These are phyloP conservation scores for Halophytophthora polymorphica DNA, from an alignment of 352 stramenopile genomes.

Conservation along the genomic window DNA sequence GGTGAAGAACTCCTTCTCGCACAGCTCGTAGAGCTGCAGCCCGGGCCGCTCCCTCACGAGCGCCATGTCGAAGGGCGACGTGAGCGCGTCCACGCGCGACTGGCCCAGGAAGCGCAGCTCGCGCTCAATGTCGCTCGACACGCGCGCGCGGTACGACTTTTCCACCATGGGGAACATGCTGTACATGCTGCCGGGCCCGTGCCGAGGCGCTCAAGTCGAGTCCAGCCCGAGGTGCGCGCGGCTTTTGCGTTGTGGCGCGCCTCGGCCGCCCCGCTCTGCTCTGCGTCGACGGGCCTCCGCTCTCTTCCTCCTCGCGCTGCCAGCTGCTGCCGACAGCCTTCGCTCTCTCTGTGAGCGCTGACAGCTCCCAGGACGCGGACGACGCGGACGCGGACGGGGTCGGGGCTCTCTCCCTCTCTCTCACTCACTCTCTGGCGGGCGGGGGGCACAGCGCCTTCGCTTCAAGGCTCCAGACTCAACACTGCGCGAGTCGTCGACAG, in stretches of 20 bases:
- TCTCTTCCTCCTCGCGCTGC: background rate
- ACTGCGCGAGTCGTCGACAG: too few species aligned
- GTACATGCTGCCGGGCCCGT: slow-evolving; percentile 26
- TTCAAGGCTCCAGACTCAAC: too few species aligned
- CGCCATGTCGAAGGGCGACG: slow-evolving; percentile 76
- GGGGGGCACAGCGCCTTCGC: too few species aligned
- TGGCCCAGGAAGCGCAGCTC: slow-evolving; percentile 82
- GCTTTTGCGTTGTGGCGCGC: background rate
- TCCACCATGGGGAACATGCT: slow-evolving; percentile 86
- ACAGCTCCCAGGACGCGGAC: too few species aligned
- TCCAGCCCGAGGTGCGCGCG: background rate
- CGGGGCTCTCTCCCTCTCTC: too few species aligned
- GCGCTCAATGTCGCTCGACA: slow-evolving; percentile 81
- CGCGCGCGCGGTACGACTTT: slow-evolving; percentile 75
- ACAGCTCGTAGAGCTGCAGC: slow-evolving; percentile 75
- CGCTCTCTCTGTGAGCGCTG: too few species aligned
- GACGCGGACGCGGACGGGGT: too few species aligned
- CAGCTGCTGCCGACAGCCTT: too few species aligned
- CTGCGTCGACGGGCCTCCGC: too few species aligned
- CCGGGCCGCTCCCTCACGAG: slow-evolving; percentile 67
- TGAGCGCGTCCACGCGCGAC: slow-evolving; percentile 78
- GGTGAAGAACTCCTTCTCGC: slow-evolving; percentile 83
- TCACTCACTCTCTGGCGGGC: too few species aligned
- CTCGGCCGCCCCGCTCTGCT: too few species aligned
- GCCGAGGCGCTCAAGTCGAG: background rate